Conservation (phyloP, 164 flowering plant genomes). For the Stephania cephalantha region DNA sequence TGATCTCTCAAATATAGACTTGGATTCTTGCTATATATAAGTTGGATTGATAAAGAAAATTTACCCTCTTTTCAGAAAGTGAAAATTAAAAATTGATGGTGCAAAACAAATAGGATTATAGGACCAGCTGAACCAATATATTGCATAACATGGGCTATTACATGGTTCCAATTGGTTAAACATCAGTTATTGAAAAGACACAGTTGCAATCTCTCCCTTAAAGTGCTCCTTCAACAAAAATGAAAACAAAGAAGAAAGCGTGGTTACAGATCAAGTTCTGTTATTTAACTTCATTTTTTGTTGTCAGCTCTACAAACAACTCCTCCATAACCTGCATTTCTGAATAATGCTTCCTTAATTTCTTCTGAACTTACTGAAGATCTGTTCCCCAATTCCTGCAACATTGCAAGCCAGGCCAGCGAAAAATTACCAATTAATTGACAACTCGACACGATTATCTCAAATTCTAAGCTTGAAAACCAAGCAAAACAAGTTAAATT, state of each 20-base stretch:
- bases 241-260: not conserved
- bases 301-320: slow-evolving; percentile 42
- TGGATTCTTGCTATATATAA: too few relatives aligned
- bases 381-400: slow-evolving; percentile 52
- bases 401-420: not conserved
- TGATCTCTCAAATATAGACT: too few relatives aligned
- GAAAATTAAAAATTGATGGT: not conserved
- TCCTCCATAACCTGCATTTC: slow-evolving; percentile 93
- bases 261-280: not conserved
- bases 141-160: not conserved
- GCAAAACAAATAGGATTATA: not conserved
- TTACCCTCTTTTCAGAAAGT: not conserved
- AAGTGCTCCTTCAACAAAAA: not conserved
- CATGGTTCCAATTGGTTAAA: not conserved
- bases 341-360: slow-evolving; percentile 69
- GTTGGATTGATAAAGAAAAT: not conserved
- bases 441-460: not conserved
- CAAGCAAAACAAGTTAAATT: not conserved
- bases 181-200: not conserved
- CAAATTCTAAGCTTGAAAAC: not conserved
- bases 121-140: not conserved
- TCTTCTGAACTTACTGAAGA: slow-evolving; percentile 46
- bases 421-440: not conserved
- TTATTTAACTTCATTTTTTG: not conserved
- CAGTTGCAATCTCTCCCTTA: not conserved